Evolutionary conservation across 768 basidiomycete genomes (phyloP), one percentile per base, ranked within the genome.

Genomic region (Lanmaoa pseudosensibilis): DNA sequence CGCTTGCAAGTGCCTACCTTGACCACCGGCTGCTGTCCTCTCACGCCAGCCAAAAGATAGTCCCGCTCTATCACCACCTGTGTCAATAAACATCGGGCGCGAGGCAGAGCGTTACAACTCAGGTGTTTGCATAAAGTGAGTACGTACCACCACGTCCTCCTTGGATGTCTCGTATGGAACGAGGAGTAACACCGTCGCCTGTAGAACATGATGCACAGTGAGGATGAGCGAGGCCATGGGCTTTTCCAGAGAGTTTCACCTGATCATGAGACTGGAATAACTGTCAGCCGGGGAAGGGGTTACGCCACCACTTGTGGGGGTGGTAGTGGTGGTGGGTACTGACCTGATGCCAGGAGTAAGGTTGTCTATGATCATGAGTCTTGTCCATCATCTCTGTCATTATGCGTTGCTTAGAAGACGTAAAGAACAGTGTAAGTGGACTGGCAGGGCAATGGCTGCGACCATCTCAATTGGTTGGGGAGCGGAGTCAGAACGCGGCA

Each of bases 281-380:
- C 33, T 10, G 58, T 65, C 58, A 69, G 64, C 57, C 53, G 21
- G 11, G 44, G 23, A 55, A 56, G 32, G n/a, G 38, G 40, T 46
- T 54, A 45, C 57, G 65, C 66, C 62, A 57, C 58, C 67, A 47
- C 39, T 48, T 16, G 9, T 36, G 5, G 58, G 61, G 1, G 38
- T n/a, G n/a, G 27, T 18, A 19, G 25, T 51, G 25, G 34, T 27
- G 6, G 45, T 23, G 6, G 27, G 56, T 49, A 70, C 81, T 59
- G 65, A 90, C 90, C 83, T 92, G 90, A 72, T 92, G 91, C 90
- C 90, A 92, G 60, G 90, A 90, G 65, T 92, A 92, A 19, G 80
- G 73, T 46, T 74, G 75, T 61, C 70, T 72, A 39, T 67, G 71
- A 12, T 70, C 66, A 56, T 64, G 61, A 9, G 53, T 59, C 51